Evolutionary conservation across 179 eudicot species (phyloP).

Genomic region (Beta macrorhiza): DNA sequence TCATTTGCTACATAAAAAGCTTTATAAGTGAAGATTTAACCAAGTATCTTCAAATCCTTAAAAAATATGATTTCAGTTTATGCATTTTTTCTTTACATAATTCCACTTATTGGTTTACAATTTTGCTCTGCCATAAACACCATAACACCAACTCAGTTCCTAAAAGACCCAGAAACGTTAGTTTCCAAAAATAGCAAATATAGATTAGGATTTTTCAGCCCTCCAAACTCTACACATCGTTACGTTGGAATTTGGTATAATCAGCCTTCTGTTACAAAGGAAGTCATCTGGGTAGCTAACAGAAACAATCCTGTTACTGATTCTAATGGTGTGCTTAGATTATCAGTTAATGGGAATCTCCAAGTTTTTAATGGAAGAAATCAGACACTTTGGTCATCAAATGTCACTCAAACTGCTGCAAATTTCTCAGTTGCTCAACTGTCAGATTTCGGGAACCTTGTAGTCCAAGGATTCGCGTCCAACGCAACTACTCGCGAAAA

Average conservation of each 20-base stretch:
- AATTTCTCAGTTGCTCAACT: constrained; percentile 27
- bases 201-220: constrained; percentile 33
- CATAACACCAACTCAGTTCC: constrained; percentile 1
- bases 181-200: constrained; percentile 17
- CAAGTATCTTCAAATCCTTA: background rate
- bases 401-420: constrained; percentile 2
- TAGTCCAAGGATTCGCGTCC: constrained; percentile 7
- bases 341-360: constrained; percentile 24
- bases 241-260: constrained; percentile 36
- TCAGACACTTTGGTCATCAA: constrained; percentile 31
- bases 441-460: constrained; percentile 22
- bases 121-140: constrained; percentile 15
- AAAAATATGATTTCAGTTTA: constrained; percentile 8
- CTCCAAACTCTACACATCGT: constrained; percentile 19
- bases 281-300: constrained; percentile 26
- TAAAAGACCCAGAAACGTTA: constrained; percentile 22
- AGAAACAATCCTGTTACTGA: constrained; percentile 26
- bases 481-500: constrained; percentile 3
- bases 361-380: constrained; percentile 13
- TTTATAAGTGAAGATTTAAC: background rate
- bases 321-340: constrained; percentile 21
- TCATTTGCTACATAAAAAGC: background rate
- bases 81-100: background rate
- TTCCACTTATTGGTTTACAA: constrained; percentile 10
- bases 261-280: background rate